Evolutionary conservation across 2,329 filamentous ascomycete genomes (phyloP).

Genomic region (Colletotrichum gloeosporioides): DNA sequence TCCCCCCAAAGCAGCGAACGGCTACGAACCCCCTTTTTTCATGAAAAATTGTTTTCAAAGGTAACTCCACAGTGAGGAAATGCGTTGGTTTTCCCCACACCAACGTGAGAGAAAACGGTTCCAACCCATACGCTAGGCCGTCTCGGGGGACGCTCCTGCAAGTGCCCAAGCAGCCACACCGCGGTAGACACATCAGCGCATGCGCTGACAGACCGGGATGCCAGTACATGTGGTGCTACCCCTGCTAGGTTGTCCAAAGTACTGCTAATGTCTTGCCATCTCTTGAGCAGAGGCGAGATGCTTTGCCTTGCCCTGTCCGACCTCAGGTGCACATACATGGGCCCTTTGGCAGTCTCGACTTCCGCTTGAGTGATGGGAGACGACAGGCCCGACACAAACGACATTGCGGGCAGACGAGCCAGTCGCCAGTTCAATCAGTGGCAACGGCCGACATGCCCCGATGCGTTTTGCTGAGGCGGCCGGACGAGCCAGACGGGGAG

Average conservation of each 20-base stretch:
- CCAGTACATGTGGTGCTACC: not conserved
- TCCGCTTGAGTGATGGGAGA: not conserved
- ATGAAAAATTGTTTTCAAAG: not conserved
- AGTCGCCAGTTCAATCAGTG: not conserved
- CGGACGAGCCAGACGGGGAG: not conserved
- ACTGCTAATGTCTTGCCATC: not conserved
- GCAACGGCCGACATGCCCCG: conserved; percentile 3
- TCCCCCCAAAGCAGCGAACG: not conserved
- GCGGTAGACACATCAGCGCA: conserved; percentile 6
- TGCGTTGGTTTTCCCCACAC: conserved; percentile 20
- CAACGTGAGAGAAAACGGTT: conserved; percentile 13
- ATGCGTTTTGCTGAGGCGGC: not conserved
- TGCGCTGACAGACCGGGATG: conserved; percentile 7
- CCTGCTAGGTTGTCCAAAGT: not conserved
- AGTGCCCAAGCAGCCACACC: conserved; percentile 5
- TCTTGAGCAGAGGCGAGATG: not conserved
- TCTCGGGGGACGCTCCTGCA: conserved; percentile 2
- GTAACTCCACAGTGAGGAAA: conserved; percentile 13
- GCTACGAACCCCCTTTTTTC: conserved; percentile 2
- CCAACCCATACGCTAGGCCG: not conserved
- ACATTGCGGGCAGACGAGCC: not conserved
- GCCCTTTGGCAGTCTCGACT: not conserved
- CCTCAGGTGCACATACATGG: not conserved
- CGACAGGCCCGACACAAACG: not conserved
- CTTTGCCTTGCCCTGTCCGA: not conserved